Base-by-base conservation (phyloP, 1,284 basidiomycete species). In the Termitomyces sp. region DNA sequence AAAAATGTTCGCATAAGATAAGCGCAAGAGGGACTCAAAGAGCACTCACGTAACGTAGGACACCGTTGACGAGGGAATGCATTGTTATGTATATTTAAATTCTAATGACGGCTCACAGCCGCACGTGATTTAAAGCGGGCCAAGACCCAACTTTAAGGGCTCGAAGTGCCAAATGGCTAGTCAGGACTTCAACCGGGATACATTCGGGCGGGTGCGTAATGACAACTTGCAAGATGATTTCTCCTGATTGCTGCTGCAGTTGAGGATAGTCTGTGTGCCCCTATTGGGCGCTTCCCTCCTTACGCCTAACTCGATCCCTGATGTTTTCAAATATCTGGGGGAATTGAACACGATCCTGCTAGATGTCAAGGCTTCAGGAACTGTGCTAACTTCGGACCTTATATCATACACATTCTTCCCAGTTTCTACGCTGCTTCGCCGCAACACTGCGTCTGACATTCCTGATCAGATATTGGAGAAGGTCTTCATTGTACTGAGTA, bases 391-490 rank as follows among this genome's bases (percentile, higher is more conserved):
- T 1, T 67, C 81, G 0, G 78, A 81, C n/a, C 75, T 94, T 40
- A 81, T 92, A 44, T 86, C 88, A 51, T 98, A 97, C 69, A 73
- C 85, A 33, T 90, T 94, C 70, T 90, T 92, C 62, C 94, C 94
- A 1, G 67, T 97, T 53, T 91, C 92, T 0, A 82, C 84, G 26
- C 82, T 95, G 47, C 77, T 97, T 21, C 84, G 87, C 50, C 83
- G 88, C 31, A 90, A 92, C 64, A 60, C 76, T 7, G 79, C 85
- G 8, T 64, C 77, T 2, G 70, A 77, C 8, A 84, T 94, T 38
- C 90, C 93, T 7, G 89, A 95, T 65, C 83, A 83, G 61, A 73
- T 93, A 24, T 73, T 96, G 51, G 91, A 94, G 67, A 82, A 81
- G 54, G 70, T 93, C 26, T 76, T 96, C 58, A 62, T 74, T n/a